Evolutionary conservation across 2,329 filamentous ascomycete genomes (phyloP), one percentile per base, ranked within the genome.

Genomic region (Colletotrichum sp.): DNA sequence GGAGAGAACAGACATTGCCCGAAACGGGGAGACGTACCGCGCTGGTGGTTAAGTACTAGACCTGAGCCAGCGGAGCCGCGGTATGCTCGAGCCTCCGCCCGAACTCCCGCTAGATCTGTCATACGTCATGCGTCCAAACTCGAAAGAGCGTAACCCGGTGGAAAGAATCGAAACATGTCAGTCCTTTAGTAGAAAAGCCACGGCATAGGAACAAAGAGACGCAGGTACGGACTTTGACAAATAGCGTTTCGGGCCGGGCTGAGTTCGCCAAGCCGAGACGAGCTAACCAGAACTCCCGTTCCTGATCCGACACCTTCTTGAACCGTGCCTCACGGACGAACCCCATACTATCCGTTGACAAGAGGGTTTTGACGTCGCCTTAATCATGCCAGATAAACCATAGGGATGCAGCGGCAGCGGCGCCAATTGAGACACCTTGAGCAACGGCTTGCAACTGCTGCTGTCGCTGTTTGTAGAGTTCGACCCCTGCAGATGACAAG

Each of bases 81-180:
- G 32, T 13, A 24, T 63, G 68, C 68, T 70, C 68, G 57, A 70
- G 68, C 68, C 66, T 55, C 57, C 68, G 68, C 59, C 68, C 68
- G 57, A 70, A 70, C 68, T 70, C 57, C 55, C 28, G 24, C n/a
- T 44, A 57, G 24, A 63, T 36, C 57, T 70, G 68, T 22, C 68
- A 52, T 52, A 70, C 68, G 57, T 70, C 68, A 63, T 70, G 57
- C 57, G n/a, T 26, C 59, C 68, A 22, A 34, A 44, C 32, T 52
- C 8, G 28, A 44, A 60, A 22, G 39, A 26, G 15, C 30, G 16
- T 34, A n/a, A 32, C 22, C 15, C 24, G 24, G 24, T 10, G 52
- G 34, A 30, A 68, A 39, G 24, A 18, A 24, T 39, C 28, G 10
- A 36, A 39, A n/a, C 22, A 55, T 59, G 66, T 44, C 34, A 64